Percentiles rank a stretch among this genome's conserved stretches.
Evolutionary conservation across 2,329 filamentous ascomycete species (phyloP).

Genomic region (Phoma sp.): DNA sequence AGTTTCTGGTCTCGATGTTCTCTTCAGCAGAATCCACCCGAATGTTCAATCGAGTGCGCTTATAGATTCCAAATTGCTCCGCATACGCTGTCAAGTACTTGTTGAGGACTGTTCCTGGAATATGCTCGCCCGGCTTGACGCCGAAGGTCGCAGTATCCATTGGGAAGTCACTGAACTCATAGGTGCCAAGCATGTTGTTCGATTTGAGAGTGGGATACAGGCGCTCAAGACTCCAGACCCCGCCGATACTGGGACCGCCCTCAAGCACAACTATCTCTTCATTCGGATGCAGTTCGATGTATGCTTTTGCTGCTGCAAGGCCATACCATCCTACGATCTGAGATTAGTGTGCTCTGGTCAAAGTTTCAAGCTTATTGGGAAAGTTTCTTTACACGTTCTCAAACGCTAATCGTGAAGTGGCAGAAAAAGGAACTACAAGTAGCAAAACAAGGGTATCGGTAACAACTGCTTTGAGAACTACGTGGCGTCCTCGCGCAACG

Average conservation of each 20-base stretch:
- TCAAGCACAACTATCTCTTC: conserved; percentile 53
- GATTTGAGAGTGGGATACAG: conserved; percentile 54
- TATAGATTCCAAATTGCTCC: conserved; percentile 55
- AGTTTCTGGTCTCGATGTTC: conserved; percentile 41
- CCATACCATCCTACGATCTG: conserved; percentile 30
- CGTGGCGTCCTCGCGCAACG: background rate
- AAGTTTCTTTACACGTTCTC: background rate
- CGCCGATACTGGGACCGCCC: conserved; percentile 47
- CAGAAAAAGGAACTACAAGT: background rate
- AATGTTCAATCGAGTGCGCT: conserved; percentile 58
- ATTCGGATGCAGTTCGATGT: conserved; percentile 51
- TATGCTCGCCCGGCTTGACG: conserved; percentile 61
- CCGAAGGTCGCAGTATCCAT: conserved; percentile 37
- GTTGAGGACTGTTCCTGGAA: conserved; percentile 64
- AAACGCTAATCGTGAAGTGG: background rate
- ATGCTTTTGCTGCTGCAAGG: conserved; percentile 41
- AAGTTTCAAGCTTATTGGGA: background rate
- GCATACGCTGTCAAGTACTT: conserved; percentile 56
- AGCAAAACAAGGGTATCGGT: background rate
- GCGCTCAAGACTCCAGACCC: conserved; percentile 50
- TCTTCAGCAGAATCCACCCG: conserved; percentile 57
- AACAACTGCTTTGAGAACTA: background rate
- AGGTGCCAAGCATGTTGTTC: conserved; percentile 52
- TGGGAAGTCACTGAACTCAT: conserved; percentile 50
- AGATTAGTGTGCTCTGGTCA: background rate